Base-by-base conservation (phyloP, 2,329 filamentous ascomycete genomes). In the Fusarium marasasianum region DNA sequence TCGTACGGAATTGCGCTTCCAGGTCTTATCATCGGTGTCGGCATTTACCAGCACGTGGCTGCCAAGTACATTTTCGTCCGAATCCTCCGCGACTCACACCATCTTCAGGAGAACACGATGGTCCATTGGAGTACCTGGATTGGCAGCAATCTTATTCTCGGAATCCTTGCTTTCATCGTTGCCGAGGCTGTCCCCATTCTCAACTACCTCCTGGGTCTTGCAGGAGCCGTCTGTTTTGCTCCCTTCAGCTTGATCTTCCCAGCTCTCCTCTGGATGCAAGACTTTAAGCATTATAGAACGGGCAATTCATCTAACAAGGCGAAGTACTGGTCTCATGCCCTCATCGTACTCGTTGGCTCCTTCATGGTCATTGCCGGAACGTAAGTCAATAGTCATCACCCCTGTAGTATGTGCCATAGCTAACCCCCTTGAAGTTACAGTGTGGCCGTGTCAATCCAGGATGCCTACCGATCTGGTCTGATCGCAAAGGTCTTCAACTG, bases 291-390 rank as follows among this genome's bases (percentile, higher is more conserved):
- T 14, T 54, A 54, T 17, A 60, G 45, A 26, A 33, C n/a, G 3
- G 57, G 20, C 0, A 54, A 20, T 4, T 6, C 29, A 1, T n/a
- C 15, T 13, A 53, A 4, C 12, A 33, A 60, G 22, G 18, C 47
- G 6, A 31, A 31, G 10, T 60, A 60, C 14, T 54, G 57, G 57
- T 58, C 55, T 1, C 57, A 60, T 26, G 57, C 35, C 11, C 37
- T 60, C 9, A 60, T 60, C 4, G 57, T 33, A 22, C 24, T 60
- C 4, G 35, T 60, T 10, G 57, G 57, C 31, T 17, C 37, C 8
- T 60, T 60, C 8, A 60, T 60, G 47, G 57, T 60, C 15, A 22
- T 60, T 54, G 57, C 57, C 26, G 57, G 57, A 40, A 60, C 35
- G 57, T 60, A 41, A 54, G 57, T 54, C 6, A 40, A 57, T 13